Percentiles rank a stretch among this genome's conserved stretches.
These are phyloP conservation scores for Neofusicoccum cordaticola DNA, from an alignment of 2,329 filamentous ascomycete genomes.

Conservation along the genomic window DNA sequence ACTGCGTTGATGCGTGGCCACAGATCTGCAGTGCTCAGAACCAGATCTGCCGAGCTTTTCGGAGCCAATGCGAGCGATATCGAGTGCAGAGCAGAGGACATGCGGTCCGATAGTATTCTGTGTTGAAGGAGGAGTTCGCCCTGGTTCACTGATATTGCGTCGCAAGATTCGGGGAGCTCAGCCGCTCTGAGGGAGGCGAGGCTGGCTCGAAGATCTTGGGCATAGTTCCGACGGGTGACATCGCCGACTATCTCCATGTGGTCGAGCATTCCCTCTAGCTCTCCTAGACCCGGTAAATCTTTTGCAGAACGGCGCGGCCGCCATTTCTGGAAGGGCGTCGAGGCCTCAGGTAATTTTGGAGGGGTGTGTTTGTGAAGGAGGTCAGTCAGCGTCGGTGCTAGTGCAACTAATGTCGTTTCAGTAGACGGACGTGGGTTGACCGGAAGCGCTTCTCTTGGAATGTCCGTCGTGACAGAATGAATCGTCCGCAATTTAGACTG, in stretches of 20 bases:
- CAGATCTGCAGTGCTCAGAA: neutral
- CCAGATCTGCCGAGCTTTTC: neutral
- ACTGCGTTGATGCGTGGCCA: neutral
- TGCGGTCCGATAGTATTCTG: neutral
- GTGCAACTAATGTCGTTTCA: neutral
- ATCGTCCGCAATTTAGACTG: neutral
- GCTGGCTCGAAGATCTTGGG: neutral
- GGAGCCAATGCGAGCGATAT: neutral
- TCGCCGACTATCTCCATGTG: neutral
- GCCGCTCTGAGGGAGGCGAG: neutral
- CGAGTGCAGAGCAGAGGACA: too few relatives aligned
- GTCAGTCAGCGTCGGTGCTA: neutral
- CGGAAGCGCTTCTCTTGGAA: neutral
- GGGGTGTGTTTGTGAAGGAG: neutral
- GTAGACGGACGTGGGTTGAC: neutral
- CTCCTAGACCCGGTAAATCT: neutral
- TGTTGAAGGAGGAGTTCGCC: neutral
- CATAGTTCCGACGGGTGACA: neutral
- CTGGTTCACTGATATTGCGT: neutral
- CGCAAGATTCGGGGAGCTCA: neutral
- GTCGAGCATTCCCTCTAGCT: neutral
- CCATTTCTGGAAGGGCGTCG: neutral
- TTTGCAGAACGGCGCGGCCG: neutral
- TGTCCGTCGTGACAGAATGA: neutral
- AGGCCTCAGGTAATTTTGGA: neutral